Percentiles rank a stretch among this genome's conserved stretches.
Conservation (phyloP, 1,139 yeast genomes). For the Kurtzmaniella quercitrusa region DNA sequence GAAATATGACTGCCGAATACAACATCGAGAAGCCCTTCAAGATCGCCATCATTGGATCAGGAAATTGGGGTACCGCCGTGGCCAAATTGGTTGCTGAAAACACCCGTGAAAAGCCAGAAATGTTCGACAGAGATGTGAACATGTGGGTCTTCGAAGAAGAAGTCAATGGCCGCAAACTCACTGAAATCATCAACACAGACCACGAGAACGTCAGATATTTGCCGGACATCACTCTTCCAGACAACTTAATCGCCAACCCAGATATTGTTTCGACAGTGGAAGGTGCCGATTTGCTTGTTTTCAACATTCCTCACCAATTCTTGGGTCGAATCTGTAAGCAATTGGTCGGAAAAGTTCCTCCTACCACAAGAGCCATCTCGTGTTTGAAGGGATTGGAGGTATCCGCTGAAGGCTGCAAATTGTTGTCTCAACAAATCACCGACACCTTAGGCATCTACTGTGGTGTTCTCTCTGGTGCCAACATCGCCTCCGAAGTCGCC, state of each 20-base stretch:
- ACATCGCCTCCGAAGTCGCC: conserved; percentile 93
- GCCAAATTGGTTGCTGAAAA: conserved; percentile 93
- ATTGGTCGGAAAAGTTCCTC: conserved; percentile 67
- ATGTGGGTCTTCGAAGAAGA: conserved; percentile 96
- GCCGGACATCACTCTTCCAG: conserved; percentile 77
- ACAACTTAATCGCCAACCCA: conserved; percentile 79
- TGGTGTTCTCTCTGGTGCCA: conserved; percentile 94
- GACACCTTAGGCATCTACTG: conserved; percentile 79
- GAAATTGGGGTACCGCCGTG: conserved; percentile 93
- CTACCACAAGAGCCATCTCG: conserved; percentile 77
- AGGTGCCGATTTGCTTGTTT: conserved; percentile 77
- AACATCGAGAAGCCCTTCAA: conserved; percentile 41
- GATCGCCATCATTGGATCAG: conserved; percentile 68
- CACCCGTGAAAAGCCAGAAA: conserved; percentile 58
- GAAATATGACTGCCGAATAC: conserved; percentile 29
- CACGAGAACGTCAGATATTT: conserved; percentile 90
- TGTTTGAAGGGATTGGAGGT: conserved; percentile 93
- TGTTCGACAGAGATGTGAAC: conserved; percentile 65
- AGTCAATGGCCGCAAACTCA: conserved; percentile 64
- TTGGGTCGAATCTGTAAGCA: conserved; percentile 68
- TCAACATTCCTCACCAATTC: conserved; percentile 95
- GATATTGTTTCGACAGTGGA: conserved; percentile 66
- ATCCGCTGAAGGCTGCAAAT: conserved; percentile 70
- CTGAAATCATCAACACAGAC: conserved; percentile 78
- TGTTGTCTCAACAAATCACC: conserved; percentile 70